Base-by-base conservation (phyloP, 768 basidiomycete species). In the Mrakia frigida region DNA sequence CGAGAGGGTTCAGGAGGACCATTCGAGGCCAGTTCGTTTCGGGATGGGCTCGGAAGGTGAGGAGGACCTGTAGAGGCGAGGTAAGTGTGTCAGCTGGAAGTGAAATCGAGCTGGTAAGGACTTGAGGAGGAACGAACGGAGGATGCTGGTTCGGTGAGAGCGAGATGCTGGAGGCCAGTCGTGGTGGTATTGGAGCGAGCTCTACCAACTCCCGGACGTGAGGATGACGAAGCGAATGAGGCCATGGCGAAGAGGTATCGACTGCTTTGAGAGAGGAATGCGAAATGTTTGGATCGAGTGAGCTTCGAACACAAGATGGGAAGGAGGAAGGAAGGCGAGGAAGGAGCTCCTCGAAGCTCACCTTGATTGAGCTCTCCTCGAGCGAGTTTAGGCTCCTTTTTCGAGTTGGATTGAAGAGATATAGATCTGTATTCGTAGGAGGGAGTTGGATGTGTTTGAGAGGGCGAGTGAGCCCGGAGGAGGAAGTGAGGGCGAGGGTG, bases 1-100 rank as follows among this genome's bases (percentile, higher is more conserved):
- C 59, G 33, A 31, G n/a, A 11, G 73, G 77, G 60, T 78, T 78
- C 37, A 78, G 67, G 11, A 78, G 31, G 31, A 78, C 77, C 18
- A 70, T 53, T 18, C 39, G 74, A 21, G 67, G 68, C 69, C 37
- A 39, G 60, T 70, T 56, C 6, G n/a, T 41, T n/a, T 75, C 74
- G 3, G 53, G 59, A 33, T 75, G 74, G 0, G 70, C 39, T n/a
- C 74, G 68, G 56, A 50, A 75, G 4, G 68, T 43, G 10, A 70
- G 25, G 10, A 43, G 53, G 3, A 75, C 74, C 71, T 72, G 53
- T 3, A 31, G 31, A 3, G 61, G 7, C 5, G 21, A n/a, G 14
- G 18, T 33, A 65, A 0, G 31, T 4, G 23, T 18, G 33, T 65
- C 33, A 65, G 63, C n/a, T 14, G 2, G 23, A 18, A 33, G 6